phyloP scores from a whole-genome alignment of 164 flowering plant genomes.

The Tetrastigma voinierianum region DNA sequence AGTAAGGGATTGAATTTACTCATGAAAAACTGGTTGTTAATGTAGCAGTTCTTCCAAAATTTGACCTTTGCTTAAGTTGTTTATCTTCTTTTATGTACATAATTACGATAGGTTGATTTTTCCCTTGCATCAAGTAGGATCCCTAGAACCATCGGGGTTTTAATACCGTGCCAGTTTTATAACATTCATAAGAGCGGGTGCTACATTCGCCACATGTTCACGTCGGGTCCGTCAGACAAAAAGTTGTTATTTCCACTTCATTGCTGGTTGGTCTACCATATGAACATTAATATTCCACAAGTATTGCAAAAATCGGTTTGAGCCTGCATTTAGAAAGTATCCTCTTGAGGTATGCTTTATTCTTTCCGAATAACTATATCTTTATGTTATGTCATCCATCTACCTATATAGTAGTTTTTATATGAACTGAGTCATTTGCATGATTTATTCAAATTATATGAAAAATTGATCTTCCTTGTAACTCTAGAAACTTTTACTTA shows the following conservation, averaged over 20 bases:
- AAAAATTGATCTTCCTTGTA: no score
- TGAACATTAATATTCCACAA: constrained; percentile 76
- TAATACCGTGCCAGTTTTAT: constrained; percentile 98
- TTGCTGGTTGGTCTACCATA: constrained; percentile 69
- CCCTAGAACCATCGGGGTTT: constrained; percentile 92
- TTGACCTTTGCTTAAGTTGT: no score
- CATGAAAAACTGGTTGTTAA: no score
- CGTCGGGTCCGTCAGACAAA: constrained; percentile 75
- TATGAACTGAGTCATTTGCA: no score
- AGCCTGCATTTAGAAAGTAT: constrained; percentile 86
- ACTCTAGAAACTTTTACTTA: no score
- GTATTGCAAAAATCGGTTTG: no score
- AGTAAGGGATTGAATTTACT: no score
- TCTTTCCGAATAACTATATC: neutral
- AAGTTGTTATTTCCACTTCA: constrained; percentile 90
- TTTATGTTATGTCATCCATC: no score
- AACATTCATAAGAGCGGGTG: constrained; percentile 94
- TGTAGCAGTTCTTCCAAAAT: no score
- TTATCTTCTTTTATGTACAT: no score
- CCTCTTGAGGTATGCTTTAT: constrained; percentile 76
- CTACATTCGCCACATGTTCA: constrained; percentile 97
- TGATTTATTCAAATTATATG: no score
- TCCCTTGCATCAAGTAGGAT: constrained; percentile 61
- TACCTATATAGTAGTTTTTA: no score
- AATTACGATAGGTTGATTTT: neutral